Base-by-base conservation (phyloP, 805 yeast species). In the Ogataea trehalophila region DNA sequence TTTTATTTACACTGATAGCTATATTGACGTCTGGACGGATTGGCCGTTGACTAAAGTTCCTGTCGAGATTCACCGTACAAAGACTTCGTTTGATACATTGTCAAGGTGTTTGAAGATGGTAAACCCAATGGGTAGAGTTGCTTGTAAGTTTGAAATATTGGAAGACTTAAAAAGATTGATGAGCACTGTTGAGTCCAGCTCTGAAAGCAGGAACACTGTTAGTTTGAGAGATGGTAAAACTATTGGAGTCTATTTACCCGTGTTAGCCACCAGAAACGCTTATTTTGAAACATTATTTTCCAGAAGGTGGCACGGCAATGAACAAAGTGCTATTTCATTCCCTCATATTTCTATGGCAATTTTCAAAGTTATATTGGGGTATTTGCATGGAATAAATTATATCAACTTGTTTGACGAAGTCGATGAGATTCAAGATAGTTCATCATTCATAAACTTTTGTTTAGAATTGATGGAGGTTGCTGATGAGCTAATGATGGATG, bases 281-380 rank as follows among this genome's bases (percentile, higher is more conserved):
- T 86, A 74, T 57, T 87, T 90, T 60, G 82, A 78, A 46, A 72
- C 83, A 0, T 53, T 80, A 2, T 70, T 85, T 34, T 75, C 83
- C 0, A 58, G 64, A 0, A 60, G 80, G 42, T 87, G 94, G 95
- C 59, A 53, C 9, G 13, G 9, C 3, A 9, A 26, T 9, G 46
- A 50, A 9, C 41, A 42, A 14, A 49, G 42, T n/a, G 41, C 45
- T 7, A 39, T 26, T 14, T 37, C 22, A 1, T 71, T 87, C 41
- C 62, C 67, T 1, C 74, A 75, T 43, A 66, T 82, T 15, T 52
- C 70, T 0, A 53, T 51, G 13, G 49, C 54, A 0, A 76, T 74
- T 6, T 81, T 88, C 57, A 55, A 58, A 1, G 66, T 80, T 6
- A 66, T 85, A 0, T 54, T 86, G 52, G 68, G 67, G 31, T 81